Evolutionary conservation across 768 basidiomycete species (phyloP).

Genomic region (Agaricus sinodeliciosus): DNA sequence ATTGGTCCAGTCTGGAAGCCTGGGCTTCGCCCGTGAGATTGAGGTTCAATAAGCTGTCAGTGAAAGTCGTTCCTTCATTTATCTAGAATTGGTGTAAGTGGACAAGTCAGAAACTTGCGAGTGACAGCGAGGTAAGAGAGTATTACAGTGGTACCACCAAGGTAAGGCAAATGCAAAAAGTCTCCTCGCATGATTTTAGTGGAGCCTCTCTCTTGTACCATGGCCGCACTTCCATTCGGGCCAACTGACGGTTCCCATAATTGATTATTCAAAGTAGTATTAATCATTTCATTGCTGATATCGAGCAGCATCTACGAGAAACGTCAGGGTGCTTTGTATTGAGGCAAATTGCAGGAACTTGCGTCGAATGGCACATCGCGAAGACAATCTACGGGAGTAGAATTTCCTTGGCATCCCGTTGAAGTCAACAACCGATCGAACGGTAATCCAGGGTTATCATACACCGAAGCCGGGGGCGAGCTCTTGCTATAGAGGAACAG

Average conservation of each 20-base stretch:
- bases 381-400: slow-evolving; percentile 35
- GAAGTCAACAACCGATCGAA: slow-evolving; percentile 38
- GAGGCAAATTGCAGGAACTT: background rate
- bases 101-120: background rate
- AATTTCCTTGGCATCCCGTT: slow-evolving; percentile 37
- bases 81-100: slow-evolving; percentile 22
- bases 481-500: slow-evolving; percentile 35
- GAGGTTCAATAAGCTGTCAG: slow-evolving; percentile 29
- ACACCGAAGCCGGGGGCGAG: slow-evolving; percentile 35
- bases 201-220: slow-evolving; percentile 33
- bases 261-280: slow-evolving; percentile 40
- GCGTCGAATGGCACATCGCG: slow-evolving; percentile 39
- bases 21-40: slow-evolving; percentile 33
- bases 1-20: slow-evolving; percentile 36
- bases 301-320: slow-evolving; percentile 35
- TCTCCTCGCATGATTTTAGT: slow-evolving; percentile 36
- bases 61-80: slow-evolving; percentile 48
- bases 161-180: slow-evolving; percentile 46
- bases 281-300: slow-evolving; percentile 41
- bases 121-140: background rate
- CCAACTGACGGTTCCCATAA: slow-evolving; percentile 55
- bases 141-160: slow-evolving; percentile 45
- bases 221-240: slow-evolving; percentile 40
- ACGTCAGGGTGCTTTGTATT: background rate
- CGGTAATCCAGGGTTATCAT: slow-evolving; percentile 45